phyloP scores from a whole-genome alignment of 495 filamentous ascomycete genomes.

The Xylaria sp. region DNA sequence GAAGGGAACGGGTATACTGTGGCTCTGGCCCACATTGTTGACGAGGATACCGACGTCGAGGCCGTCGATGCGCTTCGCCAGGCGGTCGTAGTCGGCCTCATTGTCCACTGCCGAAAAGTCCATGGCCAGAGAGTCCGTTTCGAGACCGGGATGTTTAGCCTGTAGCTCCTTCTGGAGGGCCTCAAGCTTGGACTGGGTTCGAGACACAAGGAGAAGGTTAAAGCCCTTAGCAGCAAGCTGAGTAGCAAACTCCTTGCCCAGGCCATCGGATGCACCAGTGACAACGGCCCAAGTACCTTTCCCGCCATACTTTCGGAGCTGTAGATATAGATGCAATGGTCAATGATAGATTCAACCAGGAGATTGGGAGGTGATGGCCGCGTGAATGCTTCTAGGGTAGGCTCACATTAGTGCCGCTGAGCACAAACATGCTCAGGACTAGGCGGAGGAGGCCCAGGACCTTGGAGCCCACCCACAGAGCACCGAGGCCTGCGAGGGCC shows the following conservation, averaged over 20 bases:
- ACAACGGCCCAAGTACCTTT: conserved; percentile 94
- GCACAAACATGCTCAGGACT: conserved; percentile 76
- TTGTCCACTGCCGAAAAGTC: conserved; percentile 79
- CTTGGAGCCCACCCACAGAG: conserved; percentile 63
- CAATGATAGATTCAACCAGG: conserved; percentile 19
- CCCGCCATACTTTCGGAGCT: conserved; percentile 91
- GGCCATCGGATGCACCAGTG: conserved; percentile 94
- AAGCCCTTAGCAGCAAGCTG: conserved; percentile 91
- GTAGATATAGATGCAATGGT: background rate
- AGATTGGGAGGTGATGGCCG: conserved; percentile 13
- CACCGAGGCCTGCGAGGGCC: conserved; percentile 60
- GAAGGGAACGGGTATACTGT: conserved; percentile 92
- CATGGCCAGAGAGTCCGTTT: conserved; percentile 83
- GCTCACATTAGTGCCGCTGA: conserved; percentile 66
- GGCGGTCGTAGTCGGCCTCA: conserved; percentile 75
- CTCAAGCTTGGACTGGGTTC: conserved; percentile 87
- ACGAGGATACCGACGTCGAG: conserved; percentile 87
- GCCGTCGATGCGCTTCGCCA: conserved; percentile 68
- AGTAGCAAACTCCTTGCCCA: conserved; percentile 94
- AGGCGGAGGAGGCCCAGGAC: conserved; percentile 68
- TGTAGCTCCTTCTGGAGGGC: conserved; percentile 77
- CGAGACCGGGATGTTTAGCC: conserved; percentile 65
- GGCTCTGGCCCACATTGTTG: conserved; percentile 97
- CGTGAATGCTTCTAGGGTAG: background rate
- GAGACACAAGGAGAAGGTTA: conserved; percentile 92